Base-by-base conservation (phyloP, 78 protist species). In the Speleostelium caveatum region DNA sequence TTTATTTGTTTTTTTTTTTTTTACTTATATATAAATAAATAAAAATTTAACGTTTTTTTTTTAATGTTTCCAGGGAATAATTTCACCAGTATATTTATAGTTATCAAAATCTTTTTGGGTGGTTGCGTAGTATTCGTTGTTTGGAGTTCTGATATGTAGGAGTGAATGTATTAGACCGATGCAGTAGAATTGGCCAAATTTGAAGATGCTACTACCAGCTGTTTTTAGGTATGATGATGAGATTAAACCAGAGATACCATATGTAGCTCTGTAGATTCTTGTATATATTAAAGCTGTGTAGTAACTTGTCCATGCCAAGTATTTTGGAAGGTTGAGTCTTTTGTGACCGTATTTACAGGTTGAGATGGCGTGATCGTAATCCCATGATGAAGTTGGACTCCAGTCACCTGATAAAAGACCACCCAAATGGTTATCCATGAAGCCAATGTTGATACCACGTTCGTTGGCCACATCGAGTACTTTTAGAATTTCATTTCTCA, bases 401-500 rank as follows among this genome's bases (percentile, higher is more conserved):
- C 58, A 83, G 2, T 38, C 32, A 33, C 91, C 91, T 5, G 39
- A 14, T 1, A 83, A 19, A 33, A 69, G 91, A 30, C 79, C 79
- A 28, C 91, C 91, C 30, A 77, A 45, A 45, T 83, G 91, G 36
- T 83, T 83, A 59, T 83, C 91, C 79, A 83, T 69, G 26, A 83
- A 83, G 0, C 91, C 91, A 21, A 69, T 74, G 36, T 83, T 83
- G 32, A 71, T 36, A 2, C 35, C 41, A 22, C 66, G 41, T 42
- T 83, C 80, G 8, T 45, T 60, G 1, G 53, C 66, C 12, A 59
- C 30, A 16, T 83, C 91, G 33, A 83, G 39, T 0, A 61, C 33
- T 6, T 32, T 30, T 14, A 83, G 67, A 6, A 83, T 4, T 26
- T 74, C 56, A 26, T 83, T 63, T 36, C 91, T 74, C 10, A 67